A percentile compares a stretch with the other conserved stretches of the same genome.
Evolutionary conservation across 2,329 filamentous ascomycete genomes (phyloP).

Genomic region (Xylaria sp.): DNA sequence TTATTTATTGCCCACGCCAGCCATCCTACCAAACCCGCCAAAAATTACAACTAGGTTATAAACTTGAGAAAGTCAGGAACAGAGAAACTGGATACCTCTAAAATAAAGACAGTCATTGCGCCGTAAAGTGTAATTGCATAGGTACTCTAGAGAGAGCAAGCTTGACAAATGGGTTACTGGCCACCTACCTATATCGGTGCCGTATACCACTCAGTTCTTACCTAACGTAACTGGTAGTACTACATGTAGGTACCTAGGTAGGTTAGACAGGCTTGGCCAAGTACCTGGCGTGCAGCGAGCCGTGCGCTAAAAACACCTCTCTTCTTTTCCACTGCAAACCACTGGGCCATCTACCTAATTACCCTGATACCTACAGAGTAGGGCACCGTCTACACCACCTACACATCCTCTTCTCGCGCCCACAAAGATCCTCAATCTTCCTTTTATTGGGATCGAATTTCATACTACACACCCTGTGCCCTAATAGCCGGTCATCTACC

Average conservation of each 20-base stretch:
- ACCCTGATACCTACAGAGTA: not conserved
- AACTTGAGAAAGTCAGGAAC: not conserved
- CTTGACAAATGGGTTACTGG: not conserved
- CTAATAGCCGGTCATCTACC: slow-evolving; percentile 24
- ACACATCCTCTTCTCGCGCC: slow-evolving; percentile 9
- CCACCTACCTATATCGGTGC: not conserved
- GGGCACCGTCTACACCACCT: slow-evolving; percentile 11
- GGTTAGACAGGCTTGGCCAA: not conserved
- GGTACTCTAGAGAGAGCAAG: not conserved
- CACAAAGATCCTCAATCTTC: slow-evolving; percentile 27
- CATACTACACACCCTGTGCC: slow-evolving; percentile 21
- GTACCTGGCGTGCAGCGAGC: not conserved
- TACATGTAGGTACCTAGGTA: not conserved
- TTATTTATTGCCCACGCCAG: not conserved
- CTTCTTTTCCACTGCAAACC: not conserved
- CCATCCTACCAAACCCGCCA: not conserved
- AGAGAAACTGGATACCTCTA: not conserved
- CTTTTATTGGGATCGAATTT: slow-evolving; percentile 15
- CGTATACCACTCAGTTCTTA: not conserved
- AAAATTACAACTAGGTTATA: not conserved
- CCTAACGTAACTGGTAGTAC: too few relatives aligned
- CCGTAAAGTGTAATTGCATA: not conserved
- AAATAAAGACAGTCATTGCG: not conserved
- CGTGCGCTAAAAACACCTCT: not conserved
- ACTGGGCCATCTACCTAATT: not conserved